Percentiles rank a stretch among this genome's conserved stretches.
Conservation (phyloP, 2,329 filamentous ascomycete species). For the Sphaerulina vaccinii region DNA sequence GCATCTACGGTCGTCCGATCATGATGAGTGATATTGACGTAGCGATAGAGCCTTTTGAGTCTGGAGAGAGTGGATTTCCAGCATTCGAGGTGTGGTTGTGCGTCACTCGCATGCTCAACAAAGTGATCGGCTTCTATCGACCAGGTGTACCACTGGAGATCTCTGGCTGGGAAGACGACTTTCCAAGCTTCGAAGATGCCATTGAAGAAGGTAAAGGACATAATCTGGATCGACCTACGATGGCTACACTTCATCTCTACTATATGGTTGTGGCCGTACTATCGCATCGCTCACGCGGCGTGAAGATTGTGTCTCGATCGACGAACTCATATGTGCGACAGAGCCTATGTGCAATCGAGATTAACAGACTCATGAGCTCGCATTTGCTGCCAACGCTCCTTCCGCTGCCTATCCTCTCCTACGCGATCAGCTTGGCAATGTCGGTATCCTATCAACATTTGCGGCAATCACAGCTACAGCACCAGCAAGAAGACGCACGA, state of each 20-base stretch:
- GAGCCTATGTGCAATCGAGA: conserved; percentile 55
- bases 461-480: conserved; percentile 51
- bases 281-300: conserved; percentile 52
- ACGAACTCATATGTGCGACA: conserved; percentile 55
- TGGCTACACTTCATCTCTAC: conserved; percentile 54
- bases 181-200: conserved; percentile 27
- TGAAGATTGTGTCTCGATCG: conserved; percentile 44
- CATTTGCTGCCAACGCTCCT: conserved; percentile 47
- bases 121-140: conserved; percentile 49
- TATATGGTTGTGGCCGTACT: conserved; percentile 59
- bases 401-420: conserved; percentile 56
- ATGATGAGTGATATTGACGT: conserved; percentile 51
- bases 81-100: conserved; percentile 51
- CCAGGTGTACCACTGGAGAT: conserved; percentile 42
- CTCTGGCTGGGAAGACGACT: conserved; percentile 49
- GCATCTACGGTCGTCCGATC: conserved; percentile 48
- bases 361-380: conserved; percentile 50
- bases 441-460: conserved; percentile 58
- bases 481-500: conserved; percentile 48
- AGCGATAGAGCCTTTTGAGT: conserved; percentile 43
- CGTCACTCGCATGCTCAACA: conserved; percentile 47
- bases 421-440: conserved; percentile 55
- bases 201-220: conserved; percentile 42
- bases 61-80: conserved; percentile 46
- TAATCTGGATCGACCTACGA: conserved; percentile 41